phyloP scores from a whole-genome alignment of 2,329 filamentous ascomycete genomes.

The Boeremia exigua region DNA sequence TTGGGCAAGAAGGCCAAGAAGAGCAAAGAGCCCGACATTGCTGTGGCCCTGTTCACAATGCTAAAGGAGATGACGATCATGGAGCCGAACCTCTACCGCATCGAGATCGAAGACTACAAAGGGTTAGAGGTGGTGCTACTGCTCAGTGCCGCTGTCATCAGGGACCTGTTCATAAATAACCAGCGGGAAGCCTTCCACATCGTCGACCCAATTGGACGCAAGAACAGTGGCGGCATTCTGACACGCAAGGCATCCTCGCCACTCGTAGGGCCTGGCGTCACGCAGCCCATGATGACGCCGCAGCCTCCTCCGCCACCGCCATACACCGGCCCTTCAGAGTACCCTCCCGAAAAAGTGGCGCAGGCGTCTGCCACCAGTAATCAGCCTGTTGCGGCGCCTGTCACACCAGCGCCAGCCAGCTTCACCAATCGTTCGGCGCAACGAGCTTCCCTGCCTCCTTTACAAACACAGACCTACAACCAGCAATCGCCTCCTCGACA shows the following conservation, averaged over 20 bases:
- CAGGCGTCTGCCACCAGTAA: conserved; percentile 16
- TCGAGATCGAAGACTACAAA: conserved; percentile 93
- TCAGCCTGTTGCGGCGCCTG: background rate
- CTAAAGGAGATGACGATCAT: conserved; percentile 85
- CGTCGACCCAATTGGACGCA: conserved; percentile 51
- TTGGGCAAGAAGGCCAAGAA: conserved; percentile 69
- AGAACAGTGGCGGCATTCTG: conserved; percentile 46
- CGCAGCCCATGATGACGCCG: conserved; percentile 43
- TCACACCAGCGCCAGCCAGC: background rate
- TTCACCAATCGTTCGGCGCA: conserved; percentile 27
- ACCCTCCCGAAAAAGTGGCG: conserved; percentile 28
- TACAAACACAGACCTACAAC: conserved; percentile 28
- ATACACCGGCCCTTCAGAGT: conserved; percentile 30
- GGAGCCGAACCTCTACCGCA: conserved; percentile 86
- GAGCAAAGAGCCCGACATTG: conserved; percentile 92
- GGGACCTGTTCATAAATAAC: conserved; percentile 67
- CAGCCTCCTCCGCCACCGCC: conserved; percentile 36
- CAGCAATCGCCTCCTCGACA: background rate
- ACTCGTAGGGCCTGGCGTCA: conserved; percentile 31
- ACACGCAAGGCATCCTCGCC: conserved; percentile 46
- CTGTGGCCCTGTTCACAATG: conserved; percentile 79
- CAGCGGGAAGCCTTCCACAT: conserved; percentile 82
- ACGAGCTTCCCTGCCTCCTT: conserved; percentile 37
- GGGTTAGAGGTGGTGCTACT: conserved; percentile 84
- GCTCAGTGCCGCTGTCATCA: conserved; percentile 65